A percentile compares a stretch with the other conserved stretches of the same genome.
phyloP scores from a whole-genome alignment of 768 basidiomycete species.

The Auricularia heimuer region DNA sequence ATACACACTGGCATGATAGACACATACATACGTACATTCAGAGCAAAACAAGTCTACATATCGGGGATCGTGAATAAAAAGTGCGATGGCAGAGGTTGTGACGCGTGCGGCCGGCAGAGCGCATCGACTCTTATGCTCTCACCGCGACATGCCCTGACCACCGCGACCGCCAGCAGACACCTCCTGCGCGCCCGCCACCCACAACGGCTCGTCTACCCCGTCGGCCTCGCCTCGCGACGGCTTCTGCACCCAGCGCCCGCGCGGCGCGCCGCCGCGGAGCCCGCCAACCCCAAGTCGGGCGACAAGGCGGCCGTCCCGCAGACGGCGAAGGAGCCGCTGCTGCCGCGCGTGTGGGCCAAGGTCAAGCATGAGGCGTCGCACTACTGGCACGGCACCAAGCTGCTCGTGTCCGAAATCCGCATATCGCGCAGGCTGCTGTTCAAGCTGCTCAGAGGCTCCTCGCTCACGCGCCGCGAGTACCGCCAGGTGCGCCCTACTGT shows the following conservation, averaged over 20 bases:
- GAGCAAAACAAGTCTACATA: background rate
- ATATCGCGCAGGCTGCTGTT: constrained; percentile 82
- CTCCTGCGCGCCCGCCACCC: background rate
- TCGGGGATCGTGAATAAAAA: too few relatives aligned
- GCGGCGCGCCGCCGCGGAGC: background rate
- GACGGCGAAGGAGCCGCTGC: constrained; percentile 28
- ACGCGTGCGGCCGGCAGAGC: background rate
- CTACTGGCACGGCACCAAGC: constrained; percentile 94
- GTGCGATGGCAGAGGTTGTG: too few relatives aligned
- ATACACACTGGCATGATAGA: background rate
- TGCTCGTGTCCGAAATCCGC: constrained; percentile 87
- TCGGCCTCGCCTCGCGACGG: background rate
- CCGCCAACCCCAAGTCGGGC: background rate
- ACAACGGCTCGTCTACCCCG: background rate
- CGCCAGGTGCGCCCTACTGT: constrained; percentile 54
- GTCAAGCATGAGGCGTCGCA: constrained; percentile 94
- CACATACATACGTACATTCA: background rate
- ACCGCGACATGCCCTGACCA: background rate
- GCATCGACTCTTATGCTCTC: background rate
- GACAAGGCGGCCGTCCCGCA: constrained; percentile 3
- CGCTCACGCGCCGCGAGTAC: constrained; percentile 83
- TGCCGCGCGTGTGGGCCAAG: constrained; percentile 73
- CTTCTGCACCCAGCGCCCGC: background rate
- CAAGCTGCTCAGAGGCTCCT: constrained; percentile 87
- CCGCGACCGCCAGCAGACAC: background rate